Evolutionary conservation across 1,139 yeast genomes (phyloP), one percentile per base, ranked within the genome.

Genomic region (Nakaseomyces sp.): DNA sequence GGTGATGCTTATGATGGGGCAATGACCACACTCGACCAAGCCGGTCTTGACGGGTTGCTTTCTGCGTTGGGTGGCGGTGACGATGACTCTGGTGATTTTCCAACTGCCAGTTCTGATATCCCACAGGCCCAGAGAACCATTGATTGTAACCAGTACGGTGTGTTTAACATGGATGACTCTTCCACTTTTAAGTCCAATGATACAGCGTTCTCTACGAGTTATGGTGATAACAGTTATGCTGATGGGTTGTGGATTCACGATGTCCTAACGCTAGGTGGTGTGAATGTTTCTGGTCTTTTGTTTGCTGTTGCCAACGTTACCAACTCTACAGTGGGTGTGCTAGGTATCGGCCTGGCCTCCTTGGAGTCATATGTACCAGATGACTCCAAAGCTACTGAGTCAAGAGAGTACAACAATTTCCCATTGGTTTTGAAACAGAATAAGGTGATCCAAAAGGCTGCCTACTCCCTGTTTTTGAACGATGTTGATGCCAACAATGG

Each of bases 391-490:
- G 7, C 17, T 4, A 3, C 17, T 20, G 25, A 12, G 6, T 4
- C 26, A 8, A 20, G 18, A 22, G 31, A 20, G 22, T 41, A 41
- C 22, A 26, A 25, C 10, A 49, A 49, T 20, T 63, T 79, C 35
- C 88, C 88, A 4, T 48, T 68, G 41, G 72, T 73, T 47, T 62
- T 83, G 66, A 73, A 67, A 18, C 48, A 59, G 18, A 68, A 66
- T 32, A 86, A 86, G 0, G 49, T 69, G 9, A 81, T 78, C 47
- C 48, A 70, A 19, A 72, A 71, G 47, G 66, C 63, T 40, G 72
- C 74, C 0, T 83, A 79, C 56, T 80, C 83, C 1, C 58, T 79
- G 29, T 77, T 65, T 64, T 55, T 75, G 59, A 64, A 74, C 54
- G 57, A 61, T 10, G 55, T 61, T 16, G 61, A 61, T 19, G 64